Base-by-base conservation (phyloP, 345 rosid species). In the Melastoma malabathricum region DNA sequence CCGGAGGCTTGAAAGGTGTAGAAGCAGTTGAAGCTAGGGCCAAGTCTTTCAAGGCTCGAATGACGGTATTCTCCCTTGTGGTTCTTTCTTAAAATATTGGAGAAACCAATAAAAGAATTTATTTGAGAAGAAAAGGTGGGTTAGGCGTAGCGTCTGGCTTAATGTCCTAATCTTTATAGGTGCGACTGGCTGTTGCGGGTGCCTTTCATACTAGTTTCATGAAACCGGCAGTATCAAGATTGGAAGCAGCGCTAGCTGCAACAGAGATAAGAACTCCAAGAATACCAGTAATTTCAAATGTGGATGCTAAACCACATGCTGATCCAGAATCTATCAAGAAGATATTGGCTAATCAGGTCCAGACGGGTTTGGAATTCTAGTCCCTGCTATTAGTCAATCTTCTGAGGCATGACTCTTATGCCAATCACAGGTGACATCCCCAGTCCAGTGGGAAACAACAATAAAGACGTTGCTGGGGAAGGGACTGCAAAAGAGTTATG, bases 401-500 rank as follows among this genome's bases (percentile, higher is more conserved):
- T 48, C 50, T 56, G 52, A 47, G 20, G 14, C 9, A 18, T 34
- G 12, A 34, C 12, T 43, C 46, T 18, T n/a, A 10, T 61, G 15
- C 10, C 45, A 50, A 50, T 38, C 13, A n/a, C 68, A 93, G 99
- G 99, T 81, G 54, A 88, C 95, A 31, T 88, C 95, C 60, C 97
- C 96, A n/a, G 99, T 93, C 61, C 97, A 85, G 65, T 85, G 99
- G 99, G 99, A 93, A 77, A 83, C 86, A 29, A 83, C 99, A 38
- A 75, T 93, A 31, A 88, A 71, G 64, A 76, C 89, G 54, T 84
- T 93, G 52, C 75, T 88, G 16, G 48, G 69, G 47, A 81, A 62
- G 72, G 94, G 99, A 58, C 64, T 88, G 63, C 74, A 66, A 71
- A 79, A 72, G 63, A 78, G 96, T 64, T 93, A 80, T 14, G 99